Evolutionary conservation across 345 rosid genomes (phyloP).

Genomic region (Bruguiera parviflora): DNA sequence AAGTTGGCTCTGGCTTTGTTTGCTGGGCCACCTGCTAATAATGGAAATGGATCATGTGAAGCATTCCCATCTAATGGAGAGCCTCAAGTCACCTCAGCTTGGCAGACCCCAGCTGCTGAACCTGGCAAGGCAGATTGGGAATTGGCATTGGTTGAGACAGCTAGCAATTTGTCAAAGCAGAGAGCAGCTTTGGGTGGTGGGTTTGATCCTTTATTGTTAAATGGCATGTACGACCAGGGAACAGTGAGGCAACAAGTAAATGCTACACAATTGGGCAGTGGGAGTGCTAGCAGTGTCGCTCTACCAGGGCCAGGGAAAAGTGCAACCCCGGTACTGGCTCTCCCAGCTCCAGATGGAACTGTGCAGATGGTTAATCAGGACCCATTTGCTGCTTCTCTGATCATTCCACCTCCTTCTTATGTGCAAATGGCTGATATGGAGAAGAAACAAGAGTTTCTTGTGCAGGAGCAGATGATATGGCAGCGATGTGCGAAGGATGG

Average conservation of each 20-base stretch:
- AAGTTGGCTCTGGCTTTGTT: conserved; percentile 78
- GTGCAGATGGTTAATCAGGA: conserved; percentile 43
- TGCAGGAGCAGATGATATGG: conserved; percentile 70
- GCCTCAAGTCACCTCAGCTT: conserved; percentile 66
- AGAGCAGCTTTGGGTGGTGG: conserved; percentile 83
- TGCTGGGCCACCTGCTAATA: conserved; percentile 44
- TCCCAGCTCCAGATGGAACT: conserved; percentile 68
- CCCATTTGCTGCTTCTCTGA: conserved; percentile 63
- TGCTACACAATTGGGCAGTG: conserved; percentile 53
- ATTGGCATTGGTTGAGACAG: conserved; percentile 77
- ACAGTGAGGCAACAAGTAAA: conserved; percentile 58
- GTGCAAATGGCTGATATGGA: conserved; percentile 79
- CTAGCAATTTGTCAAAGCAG: conserved; percentile 69
- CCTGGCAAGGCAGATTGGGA: conserved; percentile 87
- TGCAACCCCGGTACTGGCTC: conserved; percentile 54
- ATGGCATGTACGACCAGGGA: conserved; percentile 93
- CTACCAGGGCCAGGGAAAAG: conserved; percentile 51
- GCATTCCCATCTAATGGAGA: conserved; percentile 66
- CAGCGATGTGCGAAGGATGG: conserved; percentile 62
- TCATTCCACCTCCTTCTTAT: conserved; percentile 57
- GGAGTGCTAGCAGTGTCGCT: conserved; percentile 85
- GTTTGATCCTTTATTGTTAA: conserved; percentile 70
- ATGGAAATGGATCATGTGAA: conserved; percentile 69
- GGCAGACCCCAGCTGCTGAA: conserved; percentile 91
- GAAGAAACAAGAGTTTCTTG: conserved; percentile 58